Evolutionary conservation across 73 alveolate species (phyloP).

Genomic region (Paramecium bursaria): DNA sequence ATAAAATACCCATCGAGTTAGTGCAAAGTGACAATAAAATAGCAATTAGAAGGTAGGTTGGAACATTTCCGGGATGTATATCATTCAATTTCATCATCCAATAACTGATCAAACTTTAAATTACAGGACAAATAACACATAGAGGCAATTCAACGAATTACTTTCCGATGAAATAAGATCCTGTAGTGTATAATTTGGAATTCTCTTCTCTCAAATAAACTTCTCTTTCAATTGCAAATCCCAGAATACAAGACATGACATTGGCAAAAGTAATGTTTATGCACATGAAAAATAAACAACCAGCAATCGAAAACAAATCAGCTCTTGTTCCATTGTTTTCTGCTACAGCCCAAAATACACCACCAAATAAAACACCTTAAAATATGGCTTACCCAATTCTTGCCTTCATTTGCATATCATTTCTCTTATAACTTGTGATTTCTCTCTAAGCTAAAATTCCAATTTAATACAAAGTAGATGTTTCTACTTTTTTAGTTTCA

Average conservation of each 20-base stretch:
- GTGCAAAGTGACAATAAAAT: constrained; percentile 26
- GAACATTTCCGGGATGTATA: constrained; percentile 1
- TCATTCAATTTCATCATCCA: constrained; percentile 52
- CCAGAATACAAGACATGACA: constrained; percentile 17
- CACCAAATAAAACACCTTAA: constrained; percentile 11
- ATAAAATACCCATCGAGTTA: neutral
- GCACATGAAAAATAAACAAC: constrained; percentile 28
- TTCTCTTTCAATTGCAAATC: constrained; percentile 73
- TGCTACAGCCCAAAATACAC: constrained; percentile 34
- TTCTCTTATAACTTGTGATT: constrained; percentile 11
- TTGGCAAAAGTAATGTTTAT: constrained; percentile 29
- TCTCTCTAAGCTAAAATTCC: constrained; percentile 6
- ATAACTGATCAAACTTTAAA: constrained; percentile 1
- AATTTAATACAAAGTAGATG: neutral
- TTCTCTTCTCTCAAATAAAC: constrained; percentile 78
- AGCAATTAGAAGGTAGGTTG: constrained; percentile 26
- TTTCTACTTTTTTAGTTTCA: too few species aligned
- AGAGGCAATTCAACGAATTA: constrained; percentile 70
- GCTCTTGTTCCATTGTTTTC: neutral
- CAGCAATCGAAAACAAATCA: constrained; percentile 19
- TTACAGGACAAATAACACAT: constrained; percentile 23
- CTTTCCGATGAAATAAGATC: constrained; percentile 72
- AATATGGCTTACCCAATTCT: constrained; percentile 20
- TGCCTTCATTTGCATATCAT: constrained; percentile 10
- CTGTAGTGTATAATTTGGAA: constrained; percentile 60